Percentiles rank a stretch among this genome's conserved stretches.
These are phyloP conservation scores for Coemansia sp. DNA, from an alignment of 192 early-diverging fungal genomes.

Conservation along the genomic window DNA sequence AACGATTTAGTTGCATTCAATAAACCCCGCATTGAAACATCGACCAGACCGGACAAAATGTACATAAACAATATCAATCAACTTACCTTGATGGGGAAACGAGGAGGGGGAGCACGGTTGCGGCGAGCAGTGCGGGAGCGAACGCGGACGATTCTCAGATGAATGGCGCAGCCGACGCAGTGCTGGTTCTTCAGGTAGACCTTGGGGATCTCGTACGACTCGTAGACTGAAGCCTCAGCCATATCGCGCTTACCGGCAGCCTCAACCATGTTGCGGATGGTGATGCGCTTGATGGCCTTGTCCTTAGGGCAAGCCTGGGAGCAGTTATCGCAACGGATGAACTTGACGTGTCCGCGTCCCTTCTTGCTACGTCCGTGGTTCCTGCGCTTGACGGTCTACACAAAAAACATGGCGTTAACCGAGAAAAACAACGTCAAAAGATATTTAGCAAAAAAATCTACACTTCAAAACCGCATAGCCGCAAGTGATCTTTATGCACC, in stretches of 20 bases:
- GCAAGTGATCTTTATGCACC: too few relatives aligned
- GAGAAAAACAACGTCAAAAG: too few relatives aligned
- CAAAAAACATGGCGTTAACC: not conserved
- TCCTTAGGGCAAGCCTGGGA: slow-evolving; percentile 97
- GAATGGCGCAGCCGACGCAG: slow-evolving; percentile 93
- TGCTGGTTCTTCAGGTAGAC: slow-evolving; percentile 98
- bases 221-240: slow-evolving; percentile 93
- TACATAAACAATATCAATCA: not conserved
- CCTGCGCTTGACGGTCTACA: slow-evolving; percentile 96
- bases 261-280: slow-evolving; percentile 99
- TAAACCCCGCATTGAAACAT: not conserved
- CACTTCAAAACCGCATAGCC: too few relatives aligned
- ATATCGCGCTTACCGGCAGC: slow-evolving; percentile 96
- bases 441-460: too few relatives aligned
- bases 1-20: not conserved
- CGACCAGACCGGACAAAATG: not conserved
- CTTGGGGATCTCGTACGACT: slow-evolving; percentile 95
- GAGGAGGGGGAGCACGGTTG: slow-evolving; percentile 89
- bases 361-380: slow-evolving; percentile 99
- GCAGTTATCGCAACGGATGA: slow-evolving; percentile 99
- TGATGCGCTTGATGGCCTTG: slow-evolving; percentile 99
- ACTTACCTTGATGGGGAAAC: slow-evolving; percentile 76
- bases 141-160: slow-evolving; percentile 91
- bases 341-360: slow-evolving; percentile 97
- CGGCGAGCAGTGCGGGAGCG: slow-evolving; percentile 85